Percentiles rank a stretch among this genome's conserved stretches.
Evolutionary conservation across 371 early-diverging fungal species (phyloP).

Genomic region (Mortierella sp.): DNA sequence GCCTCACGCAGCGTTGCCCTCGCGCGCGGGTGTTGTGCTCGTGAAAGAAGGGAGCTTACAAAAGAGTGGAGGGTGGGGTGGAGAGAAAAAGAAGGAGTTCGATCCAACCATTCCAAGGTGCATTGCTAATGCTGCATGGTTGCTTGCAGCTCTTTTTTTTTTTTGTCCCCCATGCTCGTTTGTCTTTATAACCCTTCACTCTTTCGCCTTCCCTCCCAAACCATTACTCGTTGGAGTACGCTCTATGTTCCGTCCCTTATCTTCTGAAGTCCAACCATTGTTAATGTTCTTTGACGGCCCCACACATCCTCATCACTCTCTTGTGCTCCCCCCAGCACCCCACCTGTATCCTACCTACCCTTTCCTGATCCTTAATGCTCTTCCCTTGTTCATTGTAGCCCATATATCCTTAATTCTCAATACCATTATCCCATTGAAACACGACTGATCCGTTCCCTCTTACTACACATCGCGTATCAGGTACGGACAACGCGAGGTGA

Average conservation of each 20-base stretch:
- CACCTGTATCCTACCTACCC: not conserved
- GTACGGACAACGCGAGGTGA: not conserved
- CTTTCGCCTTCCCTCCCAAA: not conserved
- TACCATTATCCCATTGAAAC: too few relatives aligned
- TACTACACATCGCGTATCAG: not conserved
- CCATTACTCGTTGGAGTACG: constrained; percentile 7
- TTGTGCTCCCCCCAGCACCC: too few relatives aligned
- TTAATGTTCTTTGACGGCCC: not conserved
- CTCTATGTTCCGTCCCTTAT: not conserved
- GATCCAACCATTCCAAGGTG: constrained; percentile 5
- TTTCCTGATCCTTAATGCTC: not conserved
- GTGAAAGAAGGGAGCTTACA: too few relatives aligned
- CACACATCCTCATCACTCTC: not conserved
- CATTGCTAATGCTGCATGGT: constrained; percentile 5
- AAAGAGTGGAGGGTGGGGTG: constrained; percentile 1
- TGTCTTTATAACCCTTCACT: not conserved
- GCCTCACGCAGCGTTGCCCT: constrained; percentile 13
- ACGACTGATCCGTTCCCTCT: too few relatives aligned
- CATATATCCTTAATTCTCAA: too few relatives aligned
- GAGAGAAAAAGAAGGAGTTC: constrained; percentile 5
- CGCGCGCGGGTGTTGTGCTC: too few relatives aligned
- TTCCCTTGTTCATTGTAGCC: too few relatives aligned
- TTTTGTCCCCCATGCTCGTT: not conserved
- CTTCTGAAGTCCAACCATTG: not conserved
- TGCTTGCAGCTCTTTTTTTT: not conserved